Conservation (phyloP, 306 rosid genomes). For the Vicia villosa region DNA sequence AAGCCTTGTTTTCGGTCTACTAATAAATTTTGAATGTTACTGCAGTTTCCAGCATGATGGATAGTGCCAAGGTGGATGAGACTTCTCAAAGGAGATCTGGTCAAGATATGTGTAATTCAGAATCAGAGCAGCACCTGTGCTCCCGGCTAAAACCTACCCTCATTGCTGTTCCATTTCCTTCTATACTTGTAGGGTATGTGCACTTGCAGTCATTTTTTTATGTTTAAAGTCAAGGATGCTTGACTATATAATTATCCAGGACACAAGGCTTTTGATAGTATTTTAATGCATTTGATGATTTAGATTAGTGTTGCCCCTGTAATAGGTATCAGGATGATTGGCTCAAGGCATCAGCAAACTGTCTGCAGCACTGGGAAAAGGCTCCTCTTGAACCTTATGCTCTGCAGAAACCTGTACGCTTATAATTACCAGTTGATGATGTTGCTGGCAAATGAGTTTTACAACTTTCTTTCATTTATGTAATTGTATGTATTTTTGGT, state of each 20-base stretch:
- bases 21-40: slow-evolving; percentile 36
- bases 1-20: slow-evolving; percentile 31
- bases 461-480: slow-evolving; percentile 26
- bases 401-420: slow-evolving; percentile 81
- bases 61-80: slow-evolving; percentile 77
- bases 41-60: slow-evolving; percentile 58
- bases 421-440: slow-evolving; percentile 27
- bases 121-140: slow-evolving; percentile 66
- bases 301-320: not conserved
- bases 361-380: slow-evolving; percentile 92
- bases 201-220: not conserved
- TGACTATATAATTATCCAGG: slow-evolving; percentile 12
- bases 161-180: slow-evolving; percentile 80
- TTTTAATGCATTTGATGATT: slow-evolving; percentile 10
- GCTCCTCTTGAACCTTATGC: slow-evolving; percentile 99
- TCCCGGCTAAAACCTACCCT: slow-evolving; percentile 81
- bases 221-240: slow-evolving; percentile 16
- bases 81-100: slow-evolving; percentile 76
- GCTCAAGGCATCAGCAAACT: slow-evolving; percentile 89
- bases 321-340: slow-evolving; percentile 98
- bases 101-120: slow-evolving; percentile 74
- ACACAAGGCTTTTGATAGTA: slow-evolving; percentile 2
- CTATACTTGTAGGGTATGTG: slow-evolving; percentile 94
- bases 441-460: slow-evolving; percentile 28
- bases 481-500: slow-evolving; percentile 39